Percentiles rank a stretch among this genome's conserved stretches.
phyloP scores from a whole-genome alignment of 2,329 filamentous ascomycete genomes.

The Grosmannia clavigera region DNA sequence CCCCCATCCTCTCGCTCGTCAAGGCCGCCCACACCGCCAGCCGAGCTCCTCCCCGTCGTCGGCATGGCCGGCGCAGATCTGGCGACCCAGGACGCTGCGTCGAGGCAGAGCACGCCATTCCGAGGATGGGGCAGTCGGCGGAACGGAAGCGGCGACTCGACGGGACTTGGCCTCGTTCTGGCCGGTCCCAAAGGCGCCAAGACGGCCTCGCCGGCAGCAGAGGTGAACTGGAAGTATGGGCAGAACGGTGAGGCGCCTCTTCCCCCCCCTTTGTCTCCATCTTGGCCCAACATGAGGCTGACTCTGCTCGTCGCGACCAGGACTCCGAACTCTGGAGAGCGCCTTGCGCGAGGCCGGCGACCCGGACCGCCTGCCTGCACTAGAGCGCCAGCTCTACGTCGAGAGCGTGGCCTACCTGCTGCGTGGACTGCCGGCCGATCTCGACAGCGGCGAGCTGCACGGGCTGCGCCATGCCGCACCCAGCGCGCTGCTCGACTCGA shows the following conservation, averaged over 20 bases:
- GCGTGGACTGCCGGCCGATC: slow-evolving; percentile 45
- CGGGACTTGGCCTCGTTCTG: slow-evolving; percentile 6
- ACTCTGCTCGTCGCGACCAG: background rate
- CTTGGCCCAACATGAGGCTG: background rate
- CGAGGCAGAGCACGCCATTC: background rate
- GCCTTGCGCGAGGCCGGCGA: slow-evolving; percentile 11
- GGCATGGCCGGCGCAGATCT: background rate
- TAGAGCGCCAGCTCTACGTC: slow-evolving; percentile 50
- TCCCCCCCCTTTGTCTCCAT: background rate
- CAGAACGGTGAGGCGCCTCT: slow-evolving; percentile 7
- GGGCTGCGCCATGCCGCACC: slow-evolving; percentile 41
- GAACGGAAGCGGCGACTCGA: background rate
- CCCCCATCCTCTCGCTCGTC: slow-evolving; percentile 4
- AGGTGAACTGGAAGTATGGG: slow-evolving; percentile 13
- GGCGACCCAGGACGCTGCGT: background rate
- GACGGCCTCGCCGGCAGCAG: background rate
- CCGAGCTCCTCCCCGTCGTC: background rate
- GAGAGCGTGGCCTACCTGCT: slow-evolving; percentile 52
- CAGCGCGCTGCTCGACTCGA: slow-evolving; percentile 11
- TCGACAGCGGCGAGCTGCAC: slow-evolving; percentile 40
- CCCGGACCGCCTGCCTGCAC: slow-evolving; percentile 17
- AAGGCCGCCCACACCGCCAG: slow-evolving; percentile 4
- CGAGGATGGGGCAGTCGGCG: background rate
- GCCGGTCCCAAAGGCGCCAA: background rate
- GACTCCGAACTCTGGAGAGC: slow-evolving; percentile 10